Base-by-base conservation (phyloP, 148 eudicot genomes). In the Chenopodium album region DNA sequence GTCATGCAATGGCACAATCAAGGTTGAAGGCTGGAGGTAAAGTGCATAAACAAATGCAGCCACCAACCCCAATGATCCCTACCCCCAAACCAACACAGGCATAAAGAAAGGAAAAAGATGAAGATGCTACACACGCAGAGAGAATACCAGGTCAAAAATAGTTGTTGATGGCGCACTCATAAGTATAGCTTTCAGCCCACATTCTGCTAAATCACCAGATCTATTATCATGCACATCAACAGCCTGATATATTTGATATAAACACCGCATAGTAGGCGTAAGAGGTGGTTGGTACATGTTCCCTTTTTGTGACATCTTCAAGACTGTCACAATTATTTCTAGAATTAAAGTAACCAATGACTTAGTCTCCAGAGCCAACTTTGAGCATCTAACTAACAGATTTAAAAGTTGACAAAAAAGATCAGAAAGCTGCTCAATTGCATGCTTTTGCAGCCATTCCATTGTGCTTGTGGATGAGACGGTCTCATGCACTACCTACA, bases 391-490 rank as follows among this genome's bases (percentile, higher is more conserved):
- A 81, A 84, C 88, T 80, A 94, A 84, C 73, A 96, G 82, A 85
- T 88, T 84, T 80, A 82, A 87, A 44, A 96, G 81, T 64, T 89
- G 90, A 81, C 88, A 82, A 50, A 94, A 81, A 75, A 96, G 91
- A 83, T 92, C 97, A 31, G 95, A 85, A 81, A 96, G 91, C 89
- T 96, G 95, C 84, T 96, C 98, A 76, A 90, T 84, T 60, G 91
- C 90, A 81, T 83, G 75, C 79, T 83, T 88, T 76, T 90, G 88
- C 88, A 96, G 79, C 94, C 95, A 96, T 81, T 94, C 93, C 50
- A 77, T 80, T 67, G 64, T 88, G 73, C 81, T 82, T 75, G 75
- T 85, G 29, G 86, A 81, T 44, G 90, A 81, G 75, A 90, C 75
- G n/a, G 91, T 85, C 69, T 83, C 86, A 84, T 84, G 82, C 47